A percentile compares a stretch with the other conserved stretches of the same genome.
Evolutionary conservation across 495 filamentous ascomycete genomes (phyloP).

Genomic region (Neurospora hispaniola): DNA sequence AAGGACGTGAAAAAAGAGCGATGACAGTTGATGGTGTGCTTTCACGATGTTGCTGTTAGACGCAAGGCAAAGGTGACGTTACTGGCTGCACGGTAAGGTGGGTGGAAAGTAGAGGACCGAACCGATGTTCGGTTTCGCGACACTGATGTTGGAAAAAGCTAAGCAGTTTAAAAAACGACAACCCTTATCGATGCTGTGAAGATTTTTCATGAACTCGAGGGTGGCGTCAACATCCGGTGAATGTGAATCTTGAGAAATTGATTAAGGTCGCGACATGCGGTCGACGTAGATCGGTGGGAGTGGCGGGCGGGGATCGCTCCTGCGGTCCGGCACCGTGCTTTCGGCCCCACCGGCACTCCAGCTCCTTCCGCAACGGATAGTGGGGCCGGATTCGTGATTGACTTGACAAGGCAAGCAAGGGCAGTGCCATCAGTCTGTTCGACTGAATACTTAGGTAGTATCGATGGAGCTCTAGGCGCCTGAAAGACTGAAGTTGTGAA

Average conservation of each 20-base stretch:
- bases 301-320: not conserved
- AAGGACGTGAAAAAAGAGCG: not conserved
- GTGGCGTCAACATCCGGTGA: not conserved
- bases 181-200: not conserved
- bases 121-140: not conserved
- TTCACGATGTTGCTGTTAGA: not conserved
- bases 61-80: not conserved
- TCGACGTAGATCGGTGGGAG: not conserved
- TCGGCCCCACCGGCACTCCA: not conserved
- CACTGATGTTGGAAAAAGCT: not conserved
- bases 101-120: not conserved
- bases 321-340: not conserved
- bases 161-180: not conserved
- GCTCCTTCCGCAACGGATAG: not conserved
- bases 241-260: not conserved
- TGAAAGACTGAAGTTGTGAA: not conserved
- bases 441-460: not conserved
- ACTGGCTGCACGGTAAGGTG: not conserved
- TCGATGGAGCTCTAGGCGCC: not conserved
- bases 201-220: not conserved
- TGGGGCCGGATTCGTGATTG: not conserved
- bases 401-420: not conserved
- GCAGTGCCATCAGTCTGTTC: not conserved
- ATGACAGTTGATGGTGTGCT: not conserved
- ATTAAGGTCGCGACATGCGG: not conserved